Evolutionary conservation across 768 basidiomycete genomes (phyloP), one percentile per base, ranked within the genome.

Genomic region (Trametes maxima): DNA sequence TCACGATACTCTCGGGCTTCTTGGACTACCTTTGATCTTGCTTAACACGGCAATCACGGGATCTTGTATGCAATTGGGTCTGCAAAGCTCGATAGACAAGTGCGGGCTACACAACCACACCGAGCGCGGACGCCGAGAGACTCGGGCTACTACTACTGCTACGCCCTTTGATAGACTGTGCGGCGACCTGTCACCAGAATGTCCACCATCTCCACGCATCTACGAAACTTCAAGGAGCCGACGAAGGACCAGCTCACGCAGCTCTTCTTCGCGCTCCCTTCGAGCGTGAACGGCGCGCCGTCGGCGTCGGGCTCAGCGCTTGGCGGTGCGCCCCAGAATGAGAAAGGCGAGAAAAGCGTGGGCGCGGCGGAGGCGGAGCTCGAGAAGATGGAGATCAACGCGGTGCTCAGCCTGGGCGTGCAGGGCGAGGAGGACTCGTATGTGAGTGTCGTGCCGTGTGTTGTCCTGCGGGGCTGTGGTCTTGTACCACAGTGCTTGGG

Each of bases 221-320:
- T 97, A 46, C 86, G 94, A 57, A 85, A 91, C 70, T 94, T 95
- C 82, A 92, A 91, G 79, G 94, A 96, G 75, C 93, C 93, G 47
- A 88, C 90, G 7, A 94, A 87, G 75, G 94, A 96, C 57, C 88
- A 96, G 73, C 77, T 88, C 50, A 87, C 88, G 10, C 79, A 93
- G 59, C 84, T 90, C 63, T 95, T 89, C 85, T 96, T 95, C 79
- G 91, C 94, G 21, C 78, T 94, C 49, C 92, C 92, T 21, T 77
- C 85, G 43, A 70, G 54, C 10, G 67, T 67, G 37, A 43, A 50
- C 21, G 57, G 72, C 21, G 67, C 58, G 35, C 54, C 43, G 16
- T 36, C 47, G 11, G 60, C 49, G 47, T 46, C 57, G 56, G 43
- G 45, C 24, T 43, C 33, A 7, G 47, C 49, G 10, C 28, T 46